These are phyloP conservation scores for Kingdonia uniflora DNA, from an alignment of 164 flowering plant species.

Conservation along the genomic window DNA sequence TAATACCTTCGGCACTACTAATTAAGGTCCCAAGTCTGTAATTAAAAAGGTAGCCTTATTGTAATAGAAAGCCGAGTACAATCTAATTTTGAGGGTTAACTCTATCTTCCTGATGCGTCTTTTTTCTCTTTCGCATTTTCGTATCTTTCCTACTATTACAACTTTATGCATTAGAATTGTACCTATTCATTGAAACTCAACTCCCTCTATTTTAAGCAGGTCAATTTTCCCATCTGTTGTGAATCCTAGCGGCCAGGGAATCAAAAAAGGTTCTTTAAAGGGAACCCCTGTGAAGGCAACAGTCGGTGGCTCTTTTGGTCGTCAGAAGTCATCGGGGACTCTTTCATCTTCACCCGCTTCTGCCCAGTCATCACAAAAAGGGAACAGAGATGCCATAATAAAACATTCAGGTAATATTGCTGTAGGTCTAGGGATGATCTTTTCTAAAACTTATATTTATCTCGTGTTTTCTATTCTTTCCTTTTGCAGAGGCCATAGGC, in stretches of 20 bases:
- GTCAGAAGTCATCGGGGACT: conserved; percentile 28
- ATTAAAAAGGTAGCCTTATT: too few species aligned
- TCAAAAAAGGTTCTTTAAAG: conserved; percentile 48
- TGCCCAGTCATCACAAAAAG: conserved; percentile 41
- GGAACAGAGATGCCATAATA: conserved; percentile 37
- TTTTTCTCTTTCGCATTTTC: too few species aligned
- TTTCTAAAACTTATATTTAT: background rate
- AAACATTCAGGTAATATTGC: conserved; percentile 47
- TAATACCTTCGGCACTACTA: too few species aligned
- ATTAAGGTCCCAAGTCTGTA: too few species aligned
- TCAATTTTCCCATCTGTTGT: conserved; percentile 57
- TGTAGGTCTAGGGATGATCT: background rate
- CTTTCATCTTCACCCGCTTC: conserved; percentile 51
- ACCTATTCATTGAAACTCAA: background rate
- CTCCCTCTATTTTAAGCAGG: conserved; percentile 31
- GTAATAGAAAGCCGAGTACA: too few species aligned
- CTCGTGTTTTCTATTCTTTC: background rate
- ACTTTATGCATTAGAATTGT: too few species aligned
- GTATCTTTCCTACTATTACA: too few species aligned
- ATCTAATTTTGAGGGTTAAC: too few species aligned
- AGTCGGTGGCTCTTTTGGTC: conserved; percentile 32
- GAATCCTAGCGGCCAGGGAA: conserved; percentile 42
- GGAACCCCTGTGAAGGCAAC: conserved; percentile 45
- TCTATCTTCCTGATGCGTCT: too few species aligned
- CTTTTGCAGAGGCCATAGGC: conserved; percentile 74